Base-by-base conservation (phyloP, 2,329 filamentous ascomycete species). In the Cladophialophora psammophila region DNA sequence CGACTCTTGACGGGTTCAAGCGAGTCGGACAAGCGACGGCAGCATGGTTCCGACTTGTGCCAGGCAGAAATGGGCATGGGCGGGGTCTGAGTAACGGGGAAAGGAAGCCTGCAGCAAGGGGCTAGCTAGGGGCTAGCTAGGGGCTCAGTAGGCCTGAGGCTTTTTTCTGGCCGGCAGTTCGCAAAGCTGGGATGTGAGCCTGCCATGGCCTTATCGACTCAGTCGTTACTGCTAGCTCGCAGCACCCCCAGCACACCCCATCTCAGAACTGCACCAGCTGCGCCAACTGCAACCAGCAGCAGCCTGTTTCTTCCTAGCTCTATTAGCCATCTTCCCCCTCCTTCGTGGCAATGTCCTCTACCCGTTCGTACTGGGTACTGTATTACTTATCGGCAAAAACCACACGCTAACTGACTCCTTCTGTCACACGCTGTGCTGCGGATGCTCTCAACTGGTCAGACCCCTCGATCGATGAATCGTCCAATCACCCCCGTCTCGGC, bases 61-160 rank as follows among this genome's bases (percentile, higher is more conserved):
- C 45, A 50, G 45, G 45, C 45, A 50, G 45, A 50, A 50, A 50
- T 31, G 45, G 45, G 45, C 20, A 50, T 50, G 10, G 45, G 15
- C 45, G 12, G 13, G 45, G 45, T 50, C 45, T 50, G 45, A 31
- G 9, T 50, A 50, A 50, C 45, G 45, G 45, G 45, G 10, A 50
- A 15, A 50, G 40, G 45, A 10, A 50, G 45, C 7, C 10, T 26
- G 45, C 45, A 50, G 45, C 7, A 31, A 31, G 45, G 26, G 45
- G 42, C 42, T 48, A 18, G 8, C n/a, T n/a, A n/a, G n/a, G n/a
- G n/a, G n/a, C n/a, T n/a, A n/a, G n/a, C n/a, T n/a, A n/a, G 26
- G 26, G 26, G 2, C 26, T 26, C 26, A 26, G 2, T 26, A 26
- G 26, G 26, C 26, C 26, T 26, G 26, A 26, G 26, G 3, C 2